Evolutionary conservation across 805 yeast species (phyloP).

Genomic region (Wickerhamiella occidentalis): DNA sequence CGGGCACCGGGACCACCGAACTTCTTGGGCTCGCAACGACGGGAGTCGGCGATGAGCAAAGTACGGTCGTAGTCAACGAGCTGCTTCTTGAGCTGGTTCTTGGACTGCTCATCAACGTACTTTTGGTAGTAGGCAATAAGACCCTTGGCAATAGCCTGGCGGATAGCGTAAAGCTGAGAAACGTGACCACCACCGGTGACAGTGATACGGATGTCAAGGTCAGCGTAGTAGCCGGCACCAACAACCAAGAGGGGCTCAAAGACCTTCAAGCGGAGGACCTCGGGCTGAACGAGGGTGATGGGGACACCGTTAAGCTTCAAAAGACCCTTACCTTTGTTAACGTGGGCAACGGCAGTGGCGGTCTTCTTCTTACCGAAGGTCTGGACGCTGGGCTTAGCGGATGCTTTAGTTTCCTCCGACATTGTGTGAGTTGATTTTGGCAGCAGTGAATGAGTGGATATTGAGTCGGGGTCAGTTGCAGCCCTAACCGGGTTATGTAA

Average conservation of each 20-base stretch:
- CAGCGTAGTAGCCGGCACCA: constrained; percentile 97
- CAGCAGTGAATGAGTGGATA: constrained; percentile 1
- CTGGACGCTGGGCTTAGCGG: constrained; percentile 34
- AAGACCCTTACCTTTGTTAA: constrained; percentile 98
- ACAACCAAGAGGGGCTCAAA: constrained; percentile 98
- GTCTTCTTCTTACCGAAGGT: constrained; percentile 99
- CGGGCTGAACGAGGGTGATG: constrained; percentile 98
- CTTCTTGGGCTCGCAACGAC: constrained; percentile 99
- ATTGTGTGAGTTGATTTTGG: constrained; percentile 11
- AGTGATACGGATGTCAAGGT: constrained; percentile 96
- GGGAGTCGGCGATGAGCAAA: constrained; percentile 96
- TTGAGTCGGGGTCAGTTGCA: background rate
- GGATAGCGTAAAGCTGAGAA: constrained; percentile 98
- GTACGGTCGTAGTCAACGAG: constrained; percentile 98
- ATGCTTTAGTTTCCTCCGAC: constrained; percentile 13
- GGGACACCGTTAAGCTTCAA: constrained; percentile 99
- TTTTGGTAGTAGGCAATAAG: constrained; percentile 99
- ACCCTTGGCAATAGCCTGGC: constrained; percentile 99
- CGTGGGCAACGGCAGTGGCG: constrained; percentile 99
- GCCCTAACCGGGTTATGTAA: background rate
- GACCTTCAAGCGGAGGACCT: constrained; percentile 97
- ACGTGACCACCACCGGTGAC: constrained; percentile 99
- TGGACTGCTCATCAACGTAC: constrained; percentile 98
- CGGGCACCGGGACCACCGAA: constrained; percentile 99
- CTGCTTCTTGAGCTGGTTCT: constrained; percentile 98